These are phyloP conservation scores for Escovopsis weberi DNA, from an alignment of 2,329 filamentous ascomycete species.

Conservation along the genomic window DNA sequence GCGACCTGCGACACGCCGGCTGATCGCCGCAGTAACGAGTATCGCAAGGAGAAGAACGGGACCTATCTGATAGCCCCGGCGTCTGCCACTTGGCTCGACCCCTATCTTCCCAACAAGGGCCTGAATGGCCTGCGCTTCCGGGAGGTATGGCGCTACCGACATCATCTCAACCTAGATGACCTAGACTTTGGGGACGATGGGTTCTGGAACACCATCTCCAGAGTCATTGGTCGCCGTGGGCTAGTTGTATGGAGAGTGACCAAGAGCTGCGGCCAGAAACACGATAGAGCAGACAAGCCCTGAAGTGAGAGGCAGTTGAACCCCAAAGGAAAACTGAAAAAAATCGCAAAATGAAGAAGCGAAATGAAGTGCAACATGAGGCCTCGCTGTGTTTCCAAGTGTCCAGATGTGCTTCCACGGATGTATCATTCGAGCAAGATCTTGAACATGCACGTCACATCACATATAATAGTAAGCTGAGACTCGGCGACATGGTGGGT, in stretches of 20 bases:
- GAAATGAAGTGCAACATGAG: too few species aligned
- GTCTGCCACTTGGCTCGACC: conserved; percentile 56
- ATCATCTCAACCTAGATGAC: conserved; percentile 66
- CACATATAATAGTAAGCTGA: not conserved
- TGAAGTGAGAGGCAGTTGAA: too few species aligned
- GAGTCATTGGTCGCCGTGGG: conserved; percentile 51
- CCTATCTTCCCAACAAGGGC: conserved; percentile 44
- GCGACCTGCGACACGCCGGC: conserved; percentile 49
- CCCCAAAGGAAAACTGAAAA: not conserved
- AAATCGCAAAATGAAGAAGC: too few species aligned
- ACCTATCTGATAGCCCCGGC: conserved; percentile 60
- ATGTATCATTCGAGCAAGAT: too few species aligned
- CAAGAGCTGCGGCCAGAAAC: conserved; percentile 34
- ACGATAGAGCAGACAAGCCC: not conserved
- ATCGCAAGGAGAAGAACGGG: conserved; percentile 45
- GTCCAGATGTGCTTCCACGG: too few species aligned
- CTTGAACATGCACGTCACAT: too few species aligned
- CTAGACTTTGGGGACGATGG: conserved; percentile 67
- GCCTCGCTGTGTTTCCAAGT: too few species aligned
- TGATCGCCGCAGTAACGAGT: conserved; percentile 39
- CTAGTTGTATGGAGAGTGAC: conserved; percentile 50
- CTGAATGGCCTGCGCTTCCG: conserved; percentile 47
- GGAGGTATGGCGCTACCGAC: conserved; percentile 52
- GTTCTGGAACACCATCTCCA: conserved; percentile 52
- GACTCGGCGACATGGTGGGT: not conserved